phyloP scores from a whole-genome alignment of 2,329 filamentous ascomycete species.

The Xylariales sp. region DNA sequence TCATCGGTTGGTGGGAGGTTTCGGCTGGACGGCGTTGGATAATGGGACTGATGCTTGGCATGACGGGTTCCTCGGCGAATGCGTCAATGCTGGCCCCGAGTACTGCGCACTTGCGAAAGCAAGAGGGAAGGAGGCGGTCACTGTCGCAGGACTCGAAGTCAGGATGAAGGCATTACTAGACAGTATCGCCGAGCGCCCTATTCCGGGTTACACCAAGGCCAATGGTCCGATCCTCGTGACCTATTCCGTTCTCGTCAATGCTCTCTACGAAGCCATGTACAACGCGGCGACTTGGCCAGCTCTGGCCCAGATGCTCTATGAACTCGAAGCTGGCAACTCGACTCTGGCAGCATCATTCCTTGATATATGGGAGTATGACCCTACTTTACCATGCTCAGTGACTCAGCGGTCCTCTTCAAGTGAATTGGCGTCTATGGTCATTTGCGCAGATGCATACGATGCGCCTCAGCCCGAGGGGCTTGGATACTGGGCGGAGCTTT shows the following conservation, averaged over 20 bases:
- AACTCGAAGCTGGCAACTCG: conserved; percentile 40
- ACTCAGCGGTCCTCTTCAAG: conserved; percentile 28
- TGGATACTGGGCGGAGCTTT: conserved; percentile 41
- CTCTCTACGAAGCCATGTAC: conserved; percentile 39
- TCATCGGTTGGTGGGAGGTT: conserved; percentile 40
- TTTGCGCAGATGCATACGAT: conserved; percentile 43
- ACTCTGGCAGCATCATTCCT: conserved; percentile 36
- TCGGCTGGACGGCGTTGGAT: conserved; percentile 43
- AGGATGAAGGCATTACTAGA: conserved; percentile 35
- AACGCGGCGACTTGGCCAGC: conserved; percentile 37
- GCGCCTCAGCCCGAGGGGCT: conserved; percentile 34
- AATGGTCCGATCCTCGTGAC: conserved; percentile 41
- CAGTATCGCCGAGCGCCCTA: conserved; percentile 33
- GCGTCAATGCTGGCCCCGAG: conserved; percentile 40
- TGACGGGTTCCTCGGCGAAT: conserved; percentile 47
- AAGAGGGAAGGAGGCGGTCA: conserved; percentile 23
- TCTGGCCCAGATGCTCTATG: conserved; percentile 35
- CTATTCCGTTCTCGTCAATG: conserved; percentile 35
- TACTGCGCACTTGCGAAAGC: conserved; percentile 39
- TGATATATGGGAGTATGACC: conserved; percentile 40
- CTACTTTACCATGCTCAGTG: conserved; percentile 25
- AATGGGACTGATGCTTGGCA: conserved; percentile 45
- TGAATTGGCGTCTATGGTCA: conserved; percentile 37
- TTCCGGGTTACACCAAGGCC: conserved; percentile 31
- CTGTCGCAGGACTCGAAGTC: conserved; percentile 29